A percentile compares a stretch with the other conserved stretches of the same genome.
phyloP scores from a whole-genome alignment of 345 rosid genomes.

The Bruguiera parviflora region DNA sequence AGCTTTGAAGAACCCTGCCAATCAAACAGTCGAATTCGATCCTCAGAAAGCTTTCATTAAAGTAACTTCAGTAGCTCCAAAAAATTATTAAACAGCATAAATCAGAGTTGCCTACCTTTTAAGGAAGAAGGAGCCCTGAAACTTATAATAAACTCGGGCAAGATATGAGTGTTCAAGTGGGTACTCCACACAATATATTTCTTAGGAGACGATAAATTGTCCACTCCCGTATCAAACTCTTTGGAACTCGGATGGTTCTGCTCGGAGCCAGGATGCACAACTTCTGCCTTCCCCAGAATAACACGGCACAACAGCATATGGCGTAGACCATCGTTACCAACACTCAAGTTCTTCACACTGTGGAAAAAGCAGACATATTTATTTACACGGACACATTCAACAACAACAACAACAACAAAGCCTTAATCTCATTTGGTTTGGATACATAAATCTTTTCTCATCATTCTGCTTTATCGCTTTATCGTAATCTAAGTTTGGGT shows the following conservation, averaged over 20 bases:
- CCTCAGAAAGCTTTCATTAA: slow-evolving; percentile 1
- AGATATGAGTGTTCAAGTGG: slow-evolving; percentile 63
- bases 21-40: slow-evolving; percentile 7
- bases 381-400: not conserved
- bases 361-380: not conserved
- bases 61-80: not conserved
- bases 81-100: not conserved
- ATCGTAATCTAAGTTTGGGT: too few species aligned
- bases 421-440: too few species aligned
- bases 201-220: slow-evolving; percentile 43
- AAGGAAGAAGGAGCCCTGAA: slow-evolving; percentile 49
- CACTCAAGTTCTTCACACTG: slow-evolving; percentile 44
- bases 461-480: too few species aligned
- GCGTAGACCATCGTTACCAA: slow-evolving; percentile 54
- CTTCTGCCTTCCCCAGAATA: slow-evolving; percentile 63
- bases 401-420: too few species aligned
- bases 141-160: slow-evolving; percentile 63
- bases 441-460: too few species aligned
- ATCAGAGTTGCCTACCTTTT: slow-evolving; percentile 32
- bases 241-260: slow-evolving; percentile 54
- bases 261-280: slow-evolving; percentile 47
- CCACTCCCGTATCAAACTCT: slow-evolving; percentile 73
- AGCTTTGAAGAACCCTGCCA: slow-evolving; percentile 27
- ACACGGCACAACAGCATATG: slow-evolving; percentile 71
- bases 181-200: slow-evolving; percentile 71